phyloP scores from a whole-genome alignment of 768 basidiomycete genomes.

The Hericium alpestre region DNA sequence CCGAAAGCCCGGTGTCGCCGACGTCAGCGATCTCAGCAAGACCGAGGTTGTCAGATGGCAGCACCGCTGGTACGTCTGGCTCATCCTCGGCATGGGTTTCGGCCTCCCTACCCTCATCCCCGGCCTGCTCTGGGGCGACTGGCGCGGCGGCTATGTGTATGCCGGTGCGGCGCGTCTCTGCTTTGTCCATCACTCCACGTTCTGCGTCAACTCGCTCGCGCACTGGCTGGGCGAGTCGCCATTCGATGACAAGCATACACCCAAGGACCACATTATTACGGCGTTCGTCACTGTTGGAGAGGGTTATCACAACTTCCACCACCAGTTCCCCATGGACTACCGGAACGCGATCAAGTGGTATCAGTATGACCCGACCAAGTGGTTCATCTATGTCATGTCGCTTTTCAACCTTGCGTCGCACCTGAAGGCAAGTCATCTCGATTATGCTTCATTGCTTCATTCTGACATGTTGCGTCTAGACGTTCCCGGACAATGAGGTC shows the following conservation, averaged over 20 bases:
- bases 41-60: constrained; percentile 81
- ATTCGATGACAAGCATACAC: constrained; percentile 92
- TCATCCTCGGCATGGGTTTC: constrained; percentile 65
- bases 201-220: constrained; percentile 93
- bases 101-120: constrained; percentile 68
- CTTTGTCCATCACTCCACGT: constrained; percentile 92
- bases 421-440: constrained; percentile 31
- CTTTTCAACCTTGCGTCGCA: constrained; percentile 49
- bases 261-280: constrained; percentile 80
- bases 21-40: constrained; percentile 77
- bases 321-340: constrained; percentile 96
- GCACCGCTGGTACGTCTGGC: constrained; percentile 63
- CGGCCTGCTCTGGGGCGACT: constrained; percentile 79
- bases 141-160: constrained; percentile 75
- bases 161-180: constrained; percentile 67
- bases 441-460: background rate
- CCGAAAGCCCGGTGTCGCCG: constrained; percentile 80
- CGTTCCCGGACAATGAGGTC: constrained; percentile 63
- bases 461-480: constrained; percentile 13
- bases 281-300: constrained; percentile 89
- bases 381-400: constrained; percentile 67
- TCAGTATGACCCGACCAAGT: constrained; percentile 88
- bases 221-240: constrained; percentile 92
- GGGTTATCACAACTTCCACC: constrained; percentile 98
- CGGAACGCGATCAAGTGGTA: constrained; percentile 93